Conservation (phyloP, 163 green algal species). For the Chlamydomonas reinhardtii region DNA sequence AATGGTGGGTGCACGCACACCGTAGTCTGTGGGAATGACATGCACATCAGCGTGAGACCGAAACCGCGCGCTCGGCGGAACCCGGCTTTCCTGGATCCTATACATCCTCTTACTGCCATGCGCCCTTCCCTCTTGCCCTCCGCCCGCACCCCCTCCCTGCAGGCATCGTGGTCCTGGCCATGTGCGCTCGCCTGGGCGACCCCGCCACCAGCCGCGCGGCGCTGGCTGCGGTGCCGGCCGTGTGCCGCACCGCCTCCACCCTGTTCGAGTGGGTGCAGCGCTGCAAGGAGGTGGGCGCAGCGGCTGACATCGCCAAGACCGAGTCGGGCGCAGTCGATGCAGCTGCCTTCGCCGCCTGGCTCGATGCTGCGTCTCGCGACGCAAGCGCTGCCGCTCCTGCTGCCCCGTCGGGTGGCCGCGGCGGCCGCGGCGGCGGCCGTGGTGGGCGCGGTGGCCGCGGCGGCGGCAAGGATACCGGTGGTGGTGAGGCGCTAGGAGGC, state of each 20-base stretch:
- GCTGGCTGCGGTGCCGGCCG: conserved; percentile 28
- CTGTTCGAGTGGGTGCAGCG: conserved; percentile 45
- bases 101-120: too few relatives aligned
- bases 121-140: too few relatives aligned
- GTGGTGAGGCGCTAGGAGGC: too few relatives aligned
- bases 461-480: too few relatives aligned
- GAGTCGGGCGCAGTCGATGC: not conserved
- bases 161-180: conserved; percentile 46
- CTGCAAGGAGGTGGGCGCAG: conserved; percentile 46
- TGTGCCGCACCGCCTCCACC: conserved; percentile 55
- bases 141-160: not conserved
- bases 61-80: too few relatives aligned
- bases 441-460: not conserved
- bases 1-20: too few relatives aligned
- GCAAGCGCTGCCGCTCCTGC: too few relatives aligned
- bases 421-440: not conserved
- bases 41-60: too few relatives aligned
- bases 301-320: too few relatives aligned
- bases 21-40: too few relatives aligned
- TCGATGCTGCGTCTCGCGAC: not conserved
- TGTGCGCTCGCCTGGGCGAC: conserved; percentile 42
- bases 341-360: not conserved
- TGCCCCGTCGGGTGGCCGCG: not conserved
- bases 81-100: too few relatives aligned
- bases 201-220: conserved; percentile 25